Evolutionary conservation across 441 rosid species (phyloP), one percentile per base, ranked within the genome.

Genomic region (Euphorbia corollata): DNA sequence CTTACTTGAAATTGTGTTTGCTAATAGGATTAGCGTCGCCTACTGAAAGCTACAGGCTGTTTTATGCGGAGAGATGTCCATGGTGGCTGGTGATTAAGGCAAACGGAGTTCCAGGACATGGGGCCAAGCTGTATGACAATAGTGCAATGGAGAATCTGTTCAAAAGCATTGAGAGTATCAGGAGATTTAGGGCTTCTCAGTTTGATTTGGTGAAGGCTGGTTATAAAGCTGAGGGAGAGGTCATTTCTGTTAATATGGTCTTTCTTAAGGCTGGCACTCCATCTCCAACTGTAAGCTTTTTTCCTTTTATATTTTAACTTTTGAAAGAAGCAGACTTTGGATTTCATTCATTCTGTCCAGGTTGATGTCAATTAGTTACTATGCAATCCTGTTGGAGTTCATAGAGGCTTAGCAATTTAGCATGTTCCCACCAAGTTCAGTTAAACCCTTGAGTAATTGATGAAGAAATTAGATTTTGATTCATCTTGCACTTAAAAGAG

Each of bases 51-150:
- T 94, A 91, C 70, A 78, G 92, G 76, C 78, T 76, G 5, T 91
- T 87, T 73, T 91, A 83, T 56, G 96, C 78, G 23, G 99, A 94
- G 84, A 91, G 94, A 84, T 61, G 81, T 66, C 84, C 97, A 0
- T 84, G 96, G 97, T 88, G 91, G 97, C 69, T 88, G 74, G 92
- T 83, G 77, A 87, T 91, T 43, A 94, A 86, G 87, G 96, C 97
- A 47, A 74, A 55, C 16, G 99, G 99, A 22, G 81, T 93, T 41
- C 99, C 99, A 19, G 99, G 99, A 27, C 97, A 94, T 59, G 97
- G 99, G 55, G 96, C 97, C 0, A 94, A 84, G 85, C 85, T 94
- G 53, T 94, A 89, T 71, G 99, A 94, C 64, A 87, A 91, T 63
- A 82, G 90, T 54, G 99, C 97, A 5, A 75, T 86, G 90, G 99